Conservation (phyloP, 2,329 filamentous ascomycete species). For the Lasiodiplodia theobromae region DNA sequence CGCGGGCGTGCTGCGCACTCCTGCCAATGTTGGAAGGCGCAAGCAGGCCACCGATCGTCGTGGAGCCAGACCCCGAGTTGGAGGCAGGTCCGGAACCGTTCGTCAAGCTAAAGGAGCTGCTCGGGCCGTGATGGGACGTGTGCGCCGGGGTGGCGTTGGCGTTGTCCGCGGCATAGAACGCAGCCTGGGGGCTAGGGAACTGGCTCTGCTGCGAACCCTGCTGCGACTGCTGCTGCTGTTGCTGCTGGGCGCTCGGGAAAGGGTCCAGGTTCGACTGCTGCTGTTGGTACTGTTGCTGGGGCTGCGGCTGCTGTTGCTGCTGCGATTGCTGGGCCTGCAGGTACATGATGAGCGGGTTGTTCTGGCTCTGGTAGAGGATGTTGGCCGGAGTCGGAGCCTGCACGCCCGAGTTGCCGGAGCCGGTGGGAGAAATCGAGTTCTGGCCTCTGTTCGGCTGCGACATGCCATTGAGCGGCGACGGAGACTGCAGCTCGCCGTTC, state of each 20-base stretch:
- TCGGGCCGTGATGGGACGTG: constrained; percentile 61
- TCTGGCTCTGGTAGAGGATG: constrained; percentile 78
- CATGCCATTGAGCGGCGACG: constrained; percentile 65
- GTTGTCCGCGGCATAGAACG: constrained; percentile 74
- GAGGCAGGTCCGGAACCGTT: constrained; percentile 36
- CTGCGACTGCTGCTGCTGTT: constrained; percentile 38
- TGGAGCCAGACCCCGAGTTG: constrained; percentile 59
- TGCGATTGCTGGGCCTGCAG: constrained; percentile 81
- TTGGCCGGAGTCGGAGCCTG: constrained; percentile 71
- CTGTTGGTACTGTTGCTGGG: constrained; percentile 53
- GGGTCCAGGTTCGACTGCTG: constrained; percentile 51
- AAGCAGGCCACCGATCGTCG: constrained; percentile 78
- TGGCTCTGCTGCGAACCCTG: constrained; percentile 66
- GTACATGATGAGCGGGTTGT: constrained; percentile 93
- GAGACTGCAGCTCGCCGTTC: constrained; percentile 64
- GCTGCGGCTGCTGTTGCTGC: constrained; percentile 71
- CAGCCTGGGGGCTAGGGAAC: constrained; percentile 77
- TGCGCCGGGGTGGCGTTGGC: constrained; percentile 55
- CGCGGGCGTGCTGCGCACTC: constrained; percentile 73
- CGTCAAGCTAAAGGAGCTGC: constrained; percentile 57
- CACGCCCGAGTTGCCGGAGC: constrained; percentile 62
- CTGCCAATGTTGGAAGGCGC: constrained; percentile 70
- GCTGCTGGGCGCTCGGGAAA: constrained; percentile 36
- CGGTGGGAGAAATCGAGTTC: constrained; percentile 64
- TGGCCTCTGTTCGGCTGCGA: constrained; percentile 60